Percentiles rank a stretch among this genome's conserved stretches.
These are phyloP conservation scores for Neurospora sp. DNA, from an alignment of 495 filamentous ascomycete species.

Conservation along the genomic window DNA sequence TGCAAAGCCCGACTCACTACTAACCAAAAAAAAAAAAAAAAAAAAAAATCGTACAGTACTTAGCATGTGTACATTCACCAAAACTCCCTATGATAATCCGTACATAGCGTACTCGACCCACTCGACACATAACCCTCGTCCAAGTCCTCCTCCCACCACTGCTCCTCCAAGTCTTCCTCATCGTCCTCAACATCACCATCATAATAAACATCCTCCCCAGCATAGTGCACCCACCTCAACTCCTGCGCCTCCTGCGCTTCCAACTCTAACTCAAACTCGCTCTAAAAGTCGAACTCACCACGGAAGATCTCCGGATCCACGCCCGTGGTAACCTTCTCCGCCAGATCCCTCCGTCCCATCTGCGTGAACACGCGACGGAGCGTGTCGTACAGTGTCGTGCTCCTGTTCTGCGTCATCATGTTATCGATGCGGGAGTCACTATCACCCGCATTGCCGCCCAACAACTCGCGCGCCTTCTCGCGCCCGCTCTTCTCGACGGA, in stretches of 20 bases:
- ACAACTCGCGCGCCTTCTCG: slow-evolving; percentile 73
- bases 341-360: slow-evolving; percentile 83
- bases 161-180: not conserved
- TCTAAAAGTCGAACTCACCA: slow-evolving; percentile 44
- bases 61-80: not conserved
- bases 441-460: slow-evolving; percentile 45
- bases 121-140: not conserved
- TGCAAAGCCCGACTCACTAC: not conserved
- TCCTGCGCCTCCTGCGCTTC: not conserved
- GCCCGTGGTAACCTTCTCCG: slow-evolving; percentile 73
- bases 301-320: slow-evolving; percentile 90
- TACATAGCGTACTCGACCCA: not conserved
- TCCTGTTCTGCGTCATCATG: slow-evolving; percentile 85
- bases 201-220: not conserved
- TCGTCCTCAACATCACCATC: not conserved
- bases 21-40: not conserved
- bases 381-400: slow-evolving; percentile 92
- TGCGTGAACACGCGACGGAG: slow-evolving; percentile 83
- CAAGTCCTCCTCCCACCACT: not conserved
- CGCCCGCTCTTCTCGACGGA: slow-evolving; percentile 77
- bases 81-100: not conserved
- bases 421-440: slow-evolving; percentile 61
- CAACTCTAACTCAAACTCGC: not conserved
- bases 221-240: not conserved
- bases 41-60: not conserved